Evolutionary conservation across 1,284 basidiomycete species (phyloP).

Genomic region (Rhodotorula mucilaginosa): DNA sequence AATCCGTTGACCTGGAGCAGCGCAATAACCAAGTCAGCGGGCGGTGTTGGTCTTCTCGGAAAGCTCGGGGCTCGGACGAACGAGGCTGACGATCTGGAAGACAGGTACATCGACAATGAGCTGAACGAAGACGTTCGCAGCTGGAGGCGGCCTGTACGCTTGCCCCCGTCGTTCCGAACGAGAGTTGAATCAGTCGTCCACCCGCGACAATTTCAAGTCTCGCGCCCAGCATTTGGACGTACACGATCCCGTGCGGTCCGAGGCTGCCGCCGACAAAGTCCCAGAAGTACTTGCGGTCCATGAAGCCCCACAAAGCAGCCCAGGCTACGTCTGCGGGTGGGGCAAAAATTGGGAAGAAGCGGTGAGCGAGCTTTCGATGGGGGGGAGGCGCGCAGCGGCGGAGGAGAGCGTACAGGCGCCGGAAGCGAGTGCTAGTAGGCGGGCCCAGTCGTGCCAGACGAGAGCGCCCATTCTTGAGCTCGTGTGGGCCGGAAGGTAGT

Average conservation of each 20-base stretch:
- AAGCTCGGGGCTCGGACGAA: neutral
- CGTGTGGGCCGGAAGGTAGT: too few species aligned
- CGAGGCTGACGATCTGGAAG: slow-evolving; percentile 64
- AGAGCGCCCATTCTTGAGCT: slow-evolving; percentile 66
- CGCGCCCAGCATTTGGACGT: slow-evolving; percentile 47
- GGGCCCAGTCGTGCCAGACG: slow-evolving; percentile 76
- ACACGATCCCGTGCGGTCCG: slow-evolving; percentile 74
- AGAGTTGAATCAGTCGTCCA: neutral
- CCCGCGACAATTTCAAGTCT: too few species aligned
- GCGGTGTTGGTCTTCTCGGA: neutral
- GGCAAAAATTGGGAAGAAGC: neutral
- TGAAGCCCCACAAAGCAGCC: slow-evolving; percentile 70
- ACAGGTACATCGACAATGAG: slow-evolving; percentile 72
- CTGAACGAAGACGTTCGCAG: slow-evolving; percentile 62
- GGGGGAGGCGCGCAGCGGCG: too few species aligned
- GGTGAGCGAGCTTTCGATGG: neutral
- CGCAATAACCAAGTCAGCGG: neutral
- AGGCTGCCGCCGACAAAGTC: slow-evolving; percentile 54
- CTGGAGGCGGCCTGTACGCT: slow-evolving; percentile 60
- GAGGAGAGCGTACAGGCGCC: slow-evolving; percentile 63
- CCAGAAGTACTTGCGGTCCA: slow-evolving; percentile 88
- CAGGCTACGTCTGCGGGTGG: slow-evolving; percentile 64
- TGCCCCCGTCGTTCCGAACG: neutral
- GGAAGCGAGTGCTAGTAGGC: slow-evolving; percentile 67
- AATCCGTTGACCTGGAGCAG: slow-evolving; percentile 54